Evolutionary conservation across 1,284 basidiomycete species (phyloP), one percentile per base, ranked within the genome.

Genomic region (Tilletia indica): DNA sequence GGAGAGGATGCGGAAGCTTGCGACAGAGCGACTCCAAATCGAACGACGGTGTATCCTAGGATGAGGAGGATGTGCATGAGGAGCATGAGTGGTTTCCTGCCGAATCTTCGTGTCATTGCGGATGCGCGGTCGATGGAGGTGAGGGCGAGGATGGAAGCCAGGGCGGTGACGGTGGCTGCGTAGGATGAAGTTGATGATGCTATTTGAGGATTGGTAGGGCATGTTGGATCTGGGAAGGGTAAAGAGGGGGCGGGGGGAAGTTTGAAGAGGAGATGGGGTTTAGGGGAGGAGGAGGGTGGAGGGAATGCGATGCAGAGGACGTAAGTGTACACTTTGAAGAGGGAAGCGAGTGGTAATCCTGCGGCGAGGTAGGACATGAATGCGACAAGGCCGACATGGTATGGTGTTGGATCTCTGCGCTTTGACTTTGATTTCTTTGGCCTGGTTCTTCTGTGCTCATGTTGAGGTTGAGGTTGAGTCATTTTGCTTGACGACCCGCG

Each of bases 361-460:
- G 79, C 78, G 11, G 76, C 79, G 31, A 82, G 66, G 51, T 72
- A 76, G 49, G 76, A 73, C 11, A 82, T 64, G n/a, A 80, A 73
- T n/a, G 77, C 73, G 34, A 82, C 77, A 4, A 80, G 73, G 34
- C 79, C 80, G 78, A 82, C 80, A 58, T 80, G 77, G 67, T 82
- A 79, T 39, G 61, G 61, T 64, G 61, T 34, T 64, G 31, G 61
- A 8, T 38, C 12, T 36, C 34, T 25, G 56, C 25, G 56, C 21
- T 58, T 58, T 11, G 16, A 31, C 51, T 19, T 9, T 19, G 9
- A 8, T 25, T 25, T 58, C n/a, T 34, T 58, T 5, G 6, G 6
- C 42, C 56, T 58, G 1, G 51, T 11, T n/a, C 51, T 11, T 54
- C 51, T 54, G n/a, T 31, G 42, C 42, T 45, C 9, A 45, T 8